Percentiles rank a stretch among this genome's conserved stretches.
These are phyloP conservation scores for Scenedesmus sp. DNA, from an alignment of 163 green algal genomes.

Conservation along the genomic window DNA sequence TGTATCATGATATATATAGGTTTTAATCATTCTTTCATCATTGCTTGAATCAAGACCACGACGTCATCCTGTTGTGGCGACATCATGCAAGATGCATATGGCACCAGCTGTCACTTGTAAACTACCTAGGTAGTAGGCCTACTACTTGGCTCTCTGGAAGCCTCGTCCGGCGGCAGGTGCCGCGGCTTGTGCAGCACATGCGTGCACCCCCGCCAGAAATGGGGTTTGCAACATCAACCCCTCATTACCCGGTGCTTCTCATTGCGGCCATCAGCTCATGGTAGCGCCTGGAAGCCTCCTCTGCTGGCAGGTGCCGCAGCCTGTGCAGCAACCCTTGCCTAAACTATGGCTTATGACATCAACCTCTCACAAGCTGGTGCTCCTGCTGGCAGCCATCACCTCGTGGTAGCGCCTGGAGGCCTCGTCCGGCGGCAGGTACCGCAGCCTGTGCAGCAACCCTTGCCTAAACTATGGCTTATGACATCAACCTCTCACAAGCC, in stretches of 20 bases:
- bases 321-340: slow-evolving; percentile 55
- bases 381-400: slow-evolving; percentile 22
- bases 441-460: slow-evolving; percentile 54
- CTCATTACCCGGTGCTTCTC: background rate
- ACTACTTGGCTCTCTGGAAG: background rate
- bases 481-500: background rate
- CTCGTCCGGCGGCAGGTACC: slow-evolving; percentile 47
- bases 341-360: too few species aligned
- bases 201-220: slow-evolving; percentile 28
- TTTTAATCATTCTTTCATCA: too few species aligned
- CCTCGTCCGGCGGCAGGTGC: slow-evolving; percentile 52
- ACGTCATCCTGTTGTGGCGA: too few species aligned
- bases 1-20: too few species aligned
- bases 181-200: slow-evolving; percentile 52
- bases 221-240: background rate
- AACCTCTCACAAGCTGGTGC: background rate
- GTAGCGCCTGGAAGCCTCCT: slow-evolving; percentile 40
- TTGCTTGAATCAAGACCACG: too few species aligned
- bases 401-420: slow-evolving; percentile 43
- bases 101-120: too few species aligned
- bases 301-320: slow-evolving; percentile 45
- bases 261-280: slow-evolving; percentile 42
- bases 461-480: background rate
- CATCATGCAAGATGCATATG: too few species aligned
- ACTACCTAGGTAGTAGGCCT: too few species aligned